These are phyloP conservation scores for Naganishia vishniacii DNA, from an alignment of 768 basidiomycete species.

Conservation along the genomic window DNA sequence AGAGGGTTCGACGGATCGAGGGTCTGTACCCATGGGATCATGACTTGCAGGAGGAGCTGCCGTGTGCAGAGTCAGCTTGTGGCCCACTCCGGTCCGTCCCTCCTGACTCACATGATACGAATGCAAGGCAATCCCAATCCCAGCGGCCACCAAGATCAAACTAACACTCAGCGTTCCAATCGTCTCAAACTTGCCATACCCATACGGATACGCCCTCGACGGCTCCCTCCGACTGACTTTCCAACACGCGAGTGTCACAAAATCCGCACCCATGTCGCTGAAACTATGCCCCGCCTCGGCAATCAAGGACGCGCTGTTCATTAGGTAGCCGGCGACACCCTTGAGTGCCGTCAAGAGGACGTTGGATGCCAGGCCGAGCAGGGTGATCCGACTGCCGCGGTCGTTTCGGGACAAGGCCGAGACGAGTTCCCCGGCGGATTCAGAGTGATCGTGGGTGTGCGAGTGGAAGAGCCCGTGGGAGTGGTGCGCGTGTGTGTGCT, in stretches of 20 bases:
- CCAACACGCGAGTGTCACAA: slow-evolving; percentile 86
- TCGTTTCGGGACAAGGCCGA: slow-evolving; percentile 40
- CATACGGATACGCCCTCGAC: slow-evolving; percentile 56
- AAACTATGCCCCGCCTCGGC: slow-evolving; percentile 81
- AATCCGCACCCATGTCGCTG: slow-evolving; percentile 55
- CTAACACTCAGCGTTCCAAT: slow-evolving; percentile 87
- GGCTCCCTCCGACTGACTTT: slow-evolving; percentile 75
- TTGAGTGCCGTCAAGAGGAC: slow-evolving; percentile 75
- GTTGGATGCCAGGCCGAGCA: slow-evolving; percentile 65
- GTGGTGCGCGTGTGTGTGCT: slow-evolving; percentile 15
- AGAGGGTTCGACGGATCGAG: slow-evolving; percentile 57
- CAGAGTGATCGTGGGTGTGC: slow-evolving; percentile 41
- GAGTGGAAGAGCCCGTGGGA: slow-evolving; percentile 20
- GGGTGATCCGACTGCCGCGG: slow-evolving; percentile 44
- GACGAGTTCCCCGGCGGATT: slow-evolving; percentile 45
- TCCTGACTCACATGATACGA: slow-evolving; percentile 56
- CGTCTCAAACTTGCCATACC: slow-evolving; percentile 74
- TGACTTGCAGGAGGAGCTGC: slow-evolving; percentile 67
- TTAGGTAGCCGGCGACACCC: slow-evolving; percentile 76
- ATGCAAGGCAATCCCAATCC: slow-evolving; percentile 64
- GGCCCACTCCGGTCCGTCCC: too few species aligned
- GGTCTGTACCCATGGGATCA: slow-evolving; percentile 61
- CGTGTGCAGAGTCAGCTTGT: background rate
- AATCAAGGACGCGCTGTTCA: slow-evolving; percentile 80
- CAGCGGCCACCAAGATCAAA: slow-evolving; percentile 58